Evolutionary conservation across 345 rosid species (phyloP), one percentile per base, ranked within the genome.

Genomic region (Camelina laxa): DNA sequence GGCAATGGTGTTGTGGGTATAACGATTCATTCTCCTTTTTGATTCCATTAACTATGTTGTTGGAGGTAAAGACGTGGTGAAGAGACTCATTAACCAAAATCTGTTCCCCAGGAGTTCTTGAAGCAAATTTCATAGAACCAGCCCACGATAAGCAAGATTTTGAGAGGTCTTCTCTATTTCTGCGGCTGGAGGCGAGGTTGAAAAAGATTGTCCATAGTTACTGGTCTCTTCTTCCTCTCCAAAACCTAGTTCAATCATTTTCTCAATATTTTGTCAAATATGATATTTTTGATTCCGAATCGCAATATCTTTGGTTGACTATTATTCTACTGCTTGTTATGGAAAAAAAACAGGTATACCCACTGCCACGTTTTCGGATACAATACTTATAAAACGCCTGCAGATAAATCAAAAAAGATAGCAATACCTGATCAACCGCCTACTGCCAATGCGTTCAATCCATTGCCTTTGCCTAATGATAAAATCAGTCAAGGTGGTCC

Each of bases 101-200:
- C 42, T 70, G 62, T 69, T 83, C 36, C 6, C 6, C 69, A 95
- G 99, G 99, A 73, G 96, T 92, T 71, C 90, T 95, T 74, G 97
- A 95, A 85, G 97, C 90, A 60, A 89, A 95, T 82, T 95, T 95
- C 82, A 85, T 92, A 39, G 97, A 95, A 84, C 99, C 99, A 9
- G 89, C 97, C 10, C 99, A 95, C 76, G 92, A 95, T 82, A 95
- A 95, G 86, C 99, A 95, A 64, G 97, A 87, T 70, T 95, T 95
- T 69, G 99, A 95, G 88, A 87, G 97, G 80, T 95, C 99, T 24
- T 80, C 93, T 27, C 38, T 92, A 36, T 92, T 80, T 84, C 78
- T 85, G 15, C 82, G 97, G 73, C 81, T 95, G 48, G 97, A 92
- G 80, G 47, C 82, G 58, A 87, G 57, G 81, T 92, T 95, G 79